Evolutionary conservation across 805 yeast genomes (phyloP).

Genomic region (Debaryomyces prosopidis): DNA sequence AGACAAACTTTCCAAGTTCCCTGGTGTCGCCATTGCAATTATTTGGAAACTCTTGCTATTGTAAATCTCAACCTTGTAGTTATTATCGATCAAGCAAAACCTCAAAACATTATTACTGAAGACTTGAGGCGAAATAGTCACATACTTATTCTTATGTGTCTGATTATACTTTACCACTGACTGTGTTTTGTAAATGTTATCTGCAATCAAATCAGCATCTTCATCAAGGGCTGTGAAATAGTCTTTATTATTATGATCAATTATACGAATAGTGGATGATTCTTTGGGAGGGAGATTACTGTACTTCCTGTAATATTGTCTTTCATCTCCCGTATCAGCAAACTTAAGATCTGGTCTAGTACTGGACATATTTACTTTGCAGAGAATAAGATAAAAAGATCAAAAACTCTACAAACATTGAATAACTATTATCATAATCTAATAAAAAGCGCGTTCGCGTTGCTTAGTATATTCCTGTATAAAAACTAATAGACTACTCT

Average conservation of each 20-base stretch:
- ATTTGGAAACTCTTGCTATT: conserved; percentile 59
- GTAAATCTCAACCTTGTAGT: conserved; percentile 79
- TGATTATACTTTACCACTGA: conserved; percentile 71
- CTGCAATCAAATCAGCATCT: conserved; percentile 84
- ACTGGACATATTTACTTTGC: conserved; percentile 28
- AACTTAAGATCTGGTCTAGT: conserved; percentile 45
- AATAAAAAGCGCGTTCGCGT: conserved; percentile 1
- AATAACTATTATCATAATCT: too few species aligned
- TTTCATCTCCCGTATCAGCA: conserved; percentile 40
- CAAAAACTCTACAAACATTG: not conserved
- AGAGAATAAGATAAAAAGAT: not conserved
- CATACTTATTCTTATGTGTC: conserved; percentile 49
- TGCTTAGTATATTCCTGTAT: not conserved
- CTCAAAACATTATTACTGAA: conserved; percentile 61
- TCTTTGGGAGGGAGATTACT: conserved; percentile 50
- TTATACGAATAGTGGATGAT: conserved; percentile 58
- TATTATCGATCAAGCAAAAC: conserved; percentile 66
- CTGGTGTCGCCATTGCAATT: conserved; percentile 76
- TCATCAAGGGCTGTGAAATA: conserved; percentile 72
- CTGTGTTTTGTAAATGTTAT: conserved; percentile 76
- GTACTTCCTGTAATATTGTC: conserved; percentile 46
- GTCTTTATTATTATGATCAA: conserved; percentile 69
- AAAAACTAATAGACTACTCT: not conserved
- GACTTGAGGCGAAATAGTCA: conserved; percentile 77
- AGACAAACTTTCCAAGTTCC: conserved; percentile 64